Conservation (phyloP, 495 filamentous ascomycete species). For the Trypethelium eluteriae region DNA sequence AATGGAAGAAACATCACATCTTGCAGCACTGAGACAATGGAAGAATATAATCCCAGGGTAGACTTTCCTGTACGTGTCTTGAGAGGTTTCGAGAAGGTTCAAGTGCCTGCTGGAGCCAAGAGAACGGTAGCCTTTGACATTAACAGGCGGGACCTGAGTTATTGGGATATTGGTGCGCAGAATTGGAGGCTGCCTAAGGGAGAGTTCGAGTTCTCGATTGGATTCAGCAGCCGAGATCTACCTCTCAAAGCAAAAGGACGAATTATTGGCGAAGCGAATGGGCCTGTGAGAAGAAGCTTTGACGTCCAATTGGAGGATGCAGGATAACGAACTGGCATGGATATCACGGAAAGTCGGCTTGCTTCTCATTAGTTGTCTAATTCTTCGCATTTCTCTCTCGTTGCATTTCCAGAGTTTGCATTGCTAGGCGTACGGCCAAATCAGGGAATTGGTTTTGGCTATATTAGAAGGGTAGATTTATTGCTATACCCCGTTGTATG, state of each 20-base stretch:
- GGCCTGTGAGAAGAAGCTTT: background rate
- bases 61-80: conserved; percentile 73
- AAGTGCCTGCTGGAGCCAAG: conserved; percentile 48
- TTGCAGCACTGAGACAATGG: conserved; percentile 1
- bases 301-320: background rate
- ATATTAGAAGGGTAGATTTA: too few relatives aligned
- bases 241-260: conserved; percentile 16
- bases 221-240: conserved; percentile 49
- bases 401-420: background rate
- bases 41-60: conserved; percentile 31
- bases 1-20: conserved; percentile 2
- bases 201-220: conserved; percentile 52
- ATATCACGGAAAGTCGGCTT: too few relatives aligned
- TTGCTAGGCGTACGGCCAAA: background rate
- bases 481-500: too few relatives aligned
- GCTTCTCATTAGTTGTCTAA: too few relatives aligned
- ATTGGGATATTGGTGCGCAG: conserved; percentile 69
- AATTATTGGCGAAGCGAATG: conserved; percentile 5
- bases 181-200: conserved; percentile 76
- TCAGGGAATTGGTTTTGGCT: too few relatives aligned
- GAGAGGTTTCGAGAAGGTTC: conserved; percentile 73
- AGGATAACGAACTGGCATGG: background rate
- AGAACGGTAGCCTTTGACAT: conserved; percentile 58
- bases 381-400: too few relatives aligned
- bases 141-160: conserved; percentile 72